Percentiles rank a stretch among this genome's conserved stretches.
Conservation (phyloP, 2,329 filamentous ascomycete genomes). For the Metarhizium brunneum region DNA sequence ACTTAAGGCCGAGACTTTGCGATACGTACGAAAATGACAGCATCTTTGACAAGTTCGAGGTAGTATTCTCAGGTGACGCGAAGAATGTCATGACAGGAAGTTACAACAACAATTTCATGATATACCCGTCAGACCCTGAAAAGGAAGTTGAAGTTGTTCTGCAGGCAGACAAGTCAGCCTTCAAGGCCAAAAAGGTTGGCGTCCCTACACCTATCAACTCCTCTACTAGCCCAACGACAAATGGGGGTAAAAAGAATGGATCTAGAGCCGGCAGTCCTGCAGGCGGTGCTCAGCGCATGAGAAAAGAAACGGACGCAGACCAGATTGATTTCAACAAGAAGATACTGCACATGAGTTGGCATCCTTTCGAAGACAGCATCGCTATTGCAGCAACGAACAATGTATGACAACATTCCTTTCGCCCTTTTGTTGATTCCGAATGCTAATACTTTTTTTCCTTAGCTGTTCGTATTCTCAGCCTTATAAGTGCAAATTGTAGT, state of each 20-base stretch:
- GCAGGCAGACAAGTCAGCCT: constrained; percentile 96
- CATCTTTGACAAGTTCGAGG: constrained; percentile 99
- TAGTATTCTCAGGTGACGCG: constrained; percentile 94
- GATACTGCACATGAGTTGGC: constrained; percentile 99
- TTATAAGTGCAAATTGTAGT: constrained; percentile 36
- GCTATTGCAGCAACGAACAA: constrained; percentile 99
- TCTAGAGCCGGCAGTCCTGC: constrained; percentile 85
- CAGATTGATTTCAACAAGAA: constrained; percentile 99
- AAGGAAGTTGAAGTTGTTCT: constrained; percentile 96
- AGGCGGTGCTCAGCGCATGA: constrained; percentile 75
- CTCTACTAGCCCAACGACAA: constrained; percentile 61
- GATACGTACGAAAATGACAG: constrained; percentile 99
- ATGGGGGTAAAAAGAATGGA: constrained; percentile 75
- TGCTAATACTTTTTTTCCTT: constrained; percentile 11
- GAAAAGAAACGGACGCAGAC: constrained; percentile 97
- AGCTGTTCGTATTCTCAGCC: constrained; percentile 74
- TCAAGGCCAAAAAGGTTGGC: constrained; percentile 99
- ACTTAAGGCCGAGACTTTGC: constrained; percentile 85
- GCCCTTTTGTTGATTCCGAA: neutral
- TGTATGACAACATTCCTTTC: constrained; percentile 46
- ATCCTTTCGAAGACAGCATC: constrained; percentile 98
- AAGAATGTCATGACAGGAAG: constrained; percentile 99
- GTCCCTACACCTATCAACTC: constrained; percentile 94
- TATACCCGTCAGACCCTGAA: constrained; percentile 91
- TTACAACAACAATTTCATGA: constrained; percentile 99